Conservation (phyloP, 1,284 basidiomycete genomes). For the Fomitopsis pinicola region DNA sequence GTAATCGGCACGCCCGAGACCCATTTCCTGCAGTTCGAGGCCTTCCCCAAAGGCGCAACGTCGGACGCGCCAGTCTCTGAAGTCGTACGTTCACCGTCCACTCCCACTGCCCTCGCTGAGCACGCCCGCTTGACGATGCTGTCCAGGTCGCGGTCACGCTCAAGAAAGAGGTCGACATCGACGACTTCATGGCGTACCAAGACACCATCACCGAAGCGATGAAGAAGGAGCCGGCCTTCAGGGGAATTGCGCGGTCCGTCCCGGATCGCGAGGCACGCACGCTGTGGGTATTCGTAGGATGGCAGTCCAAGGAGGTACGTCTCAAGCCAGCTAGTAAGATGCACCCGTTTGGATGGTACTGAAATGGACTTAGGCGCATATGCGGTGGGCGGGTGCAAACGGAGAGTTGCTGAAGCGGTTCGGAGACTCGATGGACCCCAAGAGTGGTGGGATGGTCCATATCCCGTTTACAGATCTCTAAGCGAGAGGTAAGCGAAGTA, state of each 20-base stretch:
- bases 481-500: no score
- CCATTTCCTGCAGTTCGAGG: background rate
- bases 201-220: background rate
- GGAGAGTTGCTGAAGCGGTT: background rate
- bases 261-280: background rate
- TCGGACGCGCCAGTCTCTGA: background rate
- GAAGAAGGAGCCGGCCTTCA: background rate
- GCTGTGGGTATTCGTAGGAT: background rate
- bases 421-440: background rate
- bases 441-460: background rate
- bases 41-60: background rate
- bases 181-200: background rate
- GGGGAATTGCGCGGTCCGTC: background rate
- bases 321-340: background rate
- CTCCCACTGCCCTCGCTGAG: background rate
- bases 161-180: background rate
- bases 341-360: background rate
- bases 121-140: no score
- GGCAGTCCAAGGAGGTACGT: background rate
- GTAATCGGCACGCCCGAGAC: background rate
- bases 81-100: background rate
- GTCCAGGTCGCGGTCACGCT: background rate
- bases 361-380: background rate
- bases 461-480: background rate
- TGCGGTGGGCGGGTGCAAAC: background rate